Evolutionary conservation across 108 stramenopile genomes (phyloP).

Genomic region (Cafeteria roenbergensis): DNA sequence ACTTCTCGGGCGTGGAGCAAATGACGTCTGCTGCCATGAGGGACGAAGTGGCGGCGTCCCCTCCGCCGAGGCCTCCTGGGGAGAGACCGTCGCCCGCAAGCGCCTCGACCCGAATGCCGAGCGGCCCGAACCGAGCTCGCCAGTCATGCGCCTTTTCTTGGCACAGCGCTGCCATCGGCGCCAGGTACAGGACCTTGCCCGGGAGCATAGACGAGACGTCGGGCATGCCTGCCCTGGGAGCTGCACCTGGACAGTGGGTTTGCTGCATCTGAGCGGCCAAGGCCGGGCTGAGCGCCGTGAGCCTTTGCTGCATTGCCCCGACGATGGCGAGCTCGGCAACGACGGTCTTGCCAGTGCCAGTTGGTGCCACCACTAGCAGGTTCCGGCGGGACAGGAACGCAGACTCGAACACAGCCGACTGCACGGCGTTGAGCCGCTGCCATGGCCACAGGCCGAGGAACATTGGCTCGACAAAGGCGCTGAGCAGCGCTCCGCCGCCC

Average conservation of each 20-base stretch:
- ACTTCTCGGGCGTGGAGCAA: background rate
- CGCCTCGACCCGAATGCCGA: background rate
- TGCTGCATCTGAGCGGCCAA: too few relatives aligned
- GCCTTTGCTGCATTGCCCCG: too few relatives aligned
- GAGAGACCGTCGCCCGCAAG: background rate
- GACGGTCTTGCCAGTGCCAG: background rate
- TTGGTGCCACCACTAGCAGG: background rate
- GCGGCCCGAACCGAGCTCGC: background rate
- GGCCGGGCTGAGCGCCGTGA: too few relatives aligned
- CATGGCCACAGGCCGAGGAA: too few relatives aligned
- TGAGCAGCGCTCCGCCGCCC: too few relatives aligned
- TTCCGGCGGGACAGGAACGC: background rate
- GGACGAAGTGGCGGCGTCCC: background rate
- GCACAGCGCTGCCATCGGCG: background rate
- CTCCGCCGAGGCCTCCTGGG: background rate
- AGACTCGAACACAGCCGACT: background rate
- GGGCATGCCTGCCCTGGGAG: background rate
- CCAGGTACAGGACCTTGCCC: background rate
- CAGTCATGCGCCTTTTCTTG: background rate
- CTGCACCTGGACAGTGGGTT: background rate
- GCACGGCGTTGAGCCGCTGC: background rate
- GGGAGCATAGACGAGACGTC: background rate
- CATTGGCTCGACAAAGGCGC: too few relatives aligned
- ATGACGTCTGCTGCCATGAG: background rate
- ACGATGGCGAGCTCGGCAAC: background rate